Evolutionary conservation across 345 rosid species (phyloP), one percentile per base, ranked within the genome.

Genomic region (Cardiospermum halicacabum): DNA sequence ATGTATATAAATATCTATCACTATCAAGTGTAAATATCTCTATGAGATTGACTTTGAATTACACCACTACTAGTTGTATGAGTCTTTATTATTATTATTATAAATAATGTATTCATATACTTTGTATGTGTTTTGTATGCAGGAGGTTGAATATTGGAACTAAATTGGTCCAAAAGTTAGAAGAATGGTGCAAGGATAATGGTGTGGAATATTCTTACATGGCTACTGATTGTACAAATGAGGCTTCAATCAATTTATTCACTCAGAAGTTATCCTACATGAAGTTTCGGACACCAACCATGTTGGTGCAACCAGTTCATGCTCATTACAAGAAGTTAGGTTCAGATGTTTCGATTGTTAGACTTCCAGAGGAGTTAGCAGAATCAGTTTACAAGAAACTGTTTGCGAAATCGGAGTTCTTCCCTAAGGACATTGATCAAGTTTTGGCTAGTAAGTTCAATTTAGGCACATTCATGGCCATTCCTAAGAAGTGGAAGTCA

Each of bases 261-360:
- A 87, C 84, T 43, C 58, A 67, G 47, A 84, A 78, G 67, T 81
- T 76, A 30, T 68, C 67, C 2, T 90, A 85, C 75, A 64, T 65
- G 42, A 85, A 85, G 60, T 85, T 84, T 54, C 80, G 85, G 1
- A 78, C 85, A 32, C 95, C 80, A 0, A 68, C 82, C 6, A 62
- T 87, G 80, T 60, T 85, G 65, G 89, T 87, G 53, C 87, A 88
- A 51, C 97, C 97, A 4, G 89, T 90, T 45, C 89, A 87, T 30
- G 94, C 87, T 11, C 94, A 90, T 56, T 65, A 65, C 65, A 75
- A 84, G 56, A 66, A 76, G 0, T 9, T 80, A 16, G 45, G 71
- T 47, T 70, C 81, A 1, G 75, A n/a, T 49, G 32, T 72, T 1
- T 7, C 85, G 0, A 77, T 87, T 18, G 28, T 81, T 47, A 72